Evolutionary conservation across 1,139 yeast species (phyloP), one percentile per base, ranked within the genome.

Genomic region (Yamadazyma diospyri): DNA sequence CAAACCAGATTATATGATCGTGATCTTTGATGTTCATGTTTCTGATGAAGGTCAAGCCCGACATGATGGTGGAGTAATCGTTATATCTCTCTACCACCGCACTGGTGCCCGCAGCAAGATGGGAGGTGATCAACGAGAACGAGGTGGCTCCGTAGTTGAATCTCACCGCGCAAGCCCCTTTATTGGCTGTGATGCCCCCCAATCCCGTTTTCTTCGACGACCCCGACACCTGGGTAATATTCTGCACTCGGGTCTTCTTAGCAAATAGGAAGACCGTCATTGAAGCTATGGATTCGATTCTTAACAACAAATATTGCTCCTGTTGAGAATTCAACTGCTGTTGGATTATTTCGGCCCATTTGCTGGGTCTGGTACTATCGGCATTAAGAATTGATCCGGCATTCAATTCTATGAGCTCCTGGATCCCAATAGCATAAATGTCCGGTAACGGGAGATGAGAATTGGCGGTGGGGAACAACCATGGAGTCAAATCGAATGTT

Each of bases 151-250:
- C 87, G 55, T 72, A 86, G 26, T 74, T 72, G 50, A 87, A 80
- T 43, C 94, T 77, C 2, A 87, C 83, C 0, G 92, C 94, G 41
- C 89, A 87, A 2, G 92, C 96, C 16, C 96, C 96, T 54, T 87
- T 87, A 57, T 87, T 87, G 1, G 95, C 94, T 2, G 94, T 78
- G 61, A 87, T 86, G 12, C 96, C 96, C 12, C 95, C 95, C 42
- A 87, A 68, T 0, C 96, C 96, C 0, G 96, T 86, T 56, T 87
- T 87, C 48, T 84, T 85, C 18, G 81, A 76, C 14, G 87, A 76
- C 0, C 94, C 94, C 38, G 84, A 84, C 12, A 87, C 81, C 44
- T 81, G 80, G 24, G 80, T 81, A 19, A 94, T 79, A 41, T 76
- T 64, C 14, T 69, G 63, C 12, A 83, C 69, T 43, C 81, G 78